Evolutionary conservation across 305 asterid species (phyloP).

Genomic region (Fraxinus ornus): DNA sequence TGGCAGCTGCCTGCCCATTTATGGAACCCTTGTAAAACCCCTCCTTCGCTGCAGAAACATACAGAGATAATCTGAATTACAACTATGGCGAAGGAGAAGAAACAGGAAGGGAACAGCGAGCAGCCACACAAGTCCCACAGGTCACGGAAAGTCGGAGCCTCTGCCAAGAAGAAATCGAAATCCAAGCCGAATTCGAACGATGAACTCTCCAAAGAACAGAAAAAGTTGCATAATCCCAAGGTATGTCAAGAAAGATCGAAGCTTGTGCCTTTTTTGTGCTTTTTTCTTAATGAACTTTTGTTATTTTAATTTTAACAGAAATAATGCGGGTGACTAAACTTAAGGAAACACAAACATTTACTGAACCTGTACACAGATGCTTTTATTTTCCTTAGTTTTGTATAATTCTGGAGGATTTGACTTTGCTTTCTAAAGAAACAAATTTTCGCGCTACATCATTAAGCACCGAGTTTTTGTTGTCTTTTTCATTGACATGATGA

Average conservation of each 20-base stretch:
- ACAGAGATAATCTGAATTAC: background rate
- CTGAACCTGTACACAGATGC: background rate
- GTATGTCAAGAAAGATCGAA: constrained; percentile 7
- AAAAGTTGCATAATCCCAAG: constrained; percentile 73
- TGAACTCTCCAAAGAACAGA: constrained; percentile 52
- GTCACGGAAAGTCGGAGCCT: constrained; percentile 64
- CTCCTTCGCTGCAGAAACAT: background rate
- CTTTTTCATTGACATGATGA: background rate
- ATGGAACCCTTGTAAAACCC: background rate
- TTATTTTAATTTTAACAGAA: background rate
- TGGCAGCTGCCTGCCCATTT: background rate
- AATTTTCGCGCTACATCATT: background rate
- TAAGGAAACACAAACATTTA: background rate
- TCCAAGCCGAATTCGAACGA: constrained; percentile 39
- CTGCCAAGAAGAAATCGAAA: constrained; percentile 73
- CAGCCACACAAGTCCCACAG: constrained; percentile 82
- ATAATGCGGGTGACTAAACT: background rate
- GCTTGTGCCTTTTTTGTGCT: background rate
- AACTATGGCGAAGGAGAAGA: constrained; percentile 30
- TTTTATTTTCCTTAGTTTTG: background rate
- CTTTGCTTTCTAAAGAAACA: background rate
- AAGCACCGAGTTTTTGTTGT: background rate
- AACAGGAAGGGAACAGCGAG: constrained; percentile 29
- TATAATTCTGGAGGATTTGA: background rate
- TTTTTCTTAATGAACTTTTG: background rate